Evolutionary conservation across 2,329 filamentous ascomycete species (phyloP).

Genomic region (Apiospora pterosperma): DNA sequence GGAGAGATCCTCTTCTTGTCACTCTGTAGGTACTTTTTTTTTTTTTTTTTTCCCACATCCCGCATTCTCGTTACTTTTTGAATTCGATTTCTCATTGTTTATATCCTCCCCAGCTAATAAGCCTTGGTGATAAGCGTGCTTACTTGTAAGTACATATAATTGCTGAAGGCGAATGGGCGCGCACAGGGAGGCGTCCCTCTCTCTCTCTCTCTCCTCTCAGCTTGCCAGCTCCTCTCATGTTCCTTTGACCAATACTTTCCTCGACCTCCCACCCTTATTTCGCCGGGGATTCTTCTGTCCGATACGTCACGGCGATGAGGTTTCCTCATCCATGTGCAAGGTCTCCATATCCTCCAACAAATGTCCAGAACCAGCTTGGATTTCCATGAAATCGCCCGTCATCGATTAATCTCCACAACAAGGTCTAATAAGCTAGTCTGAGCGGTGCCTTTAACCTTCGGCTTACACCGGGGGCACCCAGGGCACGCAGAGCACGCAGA

Average conservation of each 20-base stretch:
- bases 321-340: not conserved
- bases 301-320: conserved; percentile 1
- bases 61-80: not conserved
- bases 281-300: not conserved
- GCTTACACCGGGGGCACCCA: not conserved
- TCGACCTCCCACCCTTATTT: not conserved
- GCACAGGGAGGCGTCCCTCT: not conserved
- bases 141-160: not conserved
- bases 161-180: not conserved
- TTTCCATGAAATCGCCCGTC: not conserved
- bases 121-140: not conserved
- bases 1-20: conserved; percentile 1
- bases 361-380: not conserved
- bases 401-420: conserved; percentile 6
- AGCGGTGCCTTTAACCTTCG: conserved; percentile 5
- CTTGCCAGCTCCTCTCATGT: too few species aligned
- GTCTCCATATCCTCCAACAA: not conserved
- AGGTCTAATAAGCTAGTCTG: conserved; percentile 2
- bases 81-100: not conserved
- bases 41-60: too few species aligned
- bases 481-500: not conserved
- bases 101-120: not conserved
- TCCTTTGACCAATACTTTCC: not conserved
- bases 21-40: not conserved
- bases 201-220: not conserved